Evolutionary conservation across 2,329 filamentous ascomycete genomes (phyloP).

Genomic region (Alternaria solani): DNA sequence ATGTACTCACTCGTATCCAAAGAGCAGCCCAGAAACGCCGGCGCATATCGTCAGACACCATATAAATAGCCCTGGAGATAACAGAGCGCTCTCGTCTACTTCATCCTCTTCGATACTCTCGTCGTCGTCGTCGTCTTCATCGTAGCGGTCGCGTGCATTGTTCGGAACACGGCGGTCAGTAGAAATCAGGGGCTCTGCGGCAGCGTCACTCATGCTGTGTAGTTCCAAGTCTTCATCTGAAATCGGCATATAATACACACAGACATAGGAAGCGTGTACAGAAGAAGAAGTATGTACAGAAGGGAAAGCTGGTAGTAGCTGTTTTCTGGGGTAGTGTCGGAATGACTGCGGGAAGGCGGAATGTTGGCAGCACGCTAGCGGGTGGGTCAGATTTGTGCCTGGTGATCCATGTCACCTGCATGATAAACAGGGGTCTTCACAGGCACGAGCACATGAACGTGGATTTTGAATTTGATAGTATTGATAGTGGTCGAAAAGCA

Average conservation of each 20-base stretch:
- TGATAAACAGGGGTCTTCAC: background rate
- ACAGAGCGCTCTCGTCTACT: conserved; percentile 43
- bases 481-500: conserved; percentile 11
- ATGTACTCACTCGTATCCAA: conserved; percentile 69
- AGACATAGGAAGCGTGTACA: background rate
- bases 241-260: conserved; percentile 12
- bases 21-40: conserved; percentile 65
- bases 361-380: conserved; percentile 14
- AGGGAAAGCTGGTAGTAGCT: background rate
- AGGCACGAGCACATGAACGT: background rate
- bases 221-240: conserved; percentile 33
- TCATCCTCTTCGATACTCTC: conserved; percentile 37
- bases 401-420: conserved; percentile 17
- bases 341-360: conserved; percentile 19
- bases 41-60: conserved; percentile 66
- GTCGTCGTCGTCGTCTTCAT: conserved; percentile 23
- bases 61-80: conserved; percentile 55
- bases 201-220: conserved; percentile 40
- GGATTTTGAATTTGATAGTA: conserved; percentile 6
- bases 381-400: conserved; percentile 15
- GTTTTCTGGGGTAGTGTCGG: conserved; percentile 18
- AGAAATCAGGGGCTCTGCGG: conserved; percentile 45
- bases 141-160: conserved; percentile 17
- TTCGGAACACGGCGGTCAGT: conserved; percentile 19
- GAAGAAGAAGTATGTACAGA: background rate